phyloP scores from a whole-genome alignment of 257 asterid species.

The Plantago ovata region DNA sequence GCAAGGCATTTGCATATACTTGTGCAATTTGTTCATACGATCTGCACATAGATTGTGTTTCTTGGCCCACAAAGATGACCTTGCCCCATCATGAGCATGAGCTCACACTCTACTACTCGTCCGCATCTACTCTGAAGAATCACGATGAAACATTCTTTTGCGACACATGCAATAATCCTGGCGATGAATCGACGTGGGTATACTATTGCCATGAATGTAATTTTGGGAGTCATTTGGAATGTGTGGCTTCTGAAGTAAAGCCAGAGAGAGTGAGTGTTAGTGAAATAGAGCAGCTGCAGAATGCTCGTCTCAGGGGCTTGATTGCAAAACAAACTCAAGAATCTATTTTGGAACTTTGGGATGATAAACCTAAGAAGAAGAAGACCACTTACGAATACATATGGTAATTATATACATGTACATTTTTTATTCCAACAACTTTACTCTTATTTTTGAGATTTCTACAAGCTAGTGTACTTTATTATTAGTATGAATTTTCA shows the following conservation, averaged over 20 bases:
- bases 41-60: conserved; percentile 38
- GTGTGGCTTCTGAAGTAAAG: conserved; percentile 36
- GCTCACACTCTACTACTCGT: conserved; percentile 40
- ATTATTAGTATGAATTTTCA: too few species aligned
- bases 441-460: too few species aligned
- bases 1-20: conserved; percentile 51
- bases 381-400: too few species aligned
- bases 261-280: neutral
- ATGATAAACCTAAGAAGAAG: neutral
- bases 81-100: conserved; percentile 48
- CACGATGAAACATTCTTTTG: conserved; percentile 42
- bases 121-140: conserved; percentile 28
- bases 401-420: neutral
- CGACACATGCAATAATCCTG: conserved; percentile 49
- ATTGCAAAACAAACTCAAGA: neutral
- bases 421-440: too few species aligned
- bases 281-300: neutral
- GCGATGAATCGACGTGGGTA: conserved; percentile 57
- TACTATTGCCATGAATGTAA: conserved; percentile 62
- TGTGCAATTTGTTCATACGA: conserved; percentile 52
- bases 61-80: conserved; percentile 41
- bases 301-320: neutral
- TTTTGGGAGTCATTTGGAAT: conserved; percentile 65
- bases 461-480: too few species aligned
- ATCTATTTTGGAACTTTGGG: conserved; percentile 2